These are phyloP conservation scores for Teunomyces aglyptinius DNA, from an alignment of 805 yeast species.

Conservation along the genomic window DNA sequence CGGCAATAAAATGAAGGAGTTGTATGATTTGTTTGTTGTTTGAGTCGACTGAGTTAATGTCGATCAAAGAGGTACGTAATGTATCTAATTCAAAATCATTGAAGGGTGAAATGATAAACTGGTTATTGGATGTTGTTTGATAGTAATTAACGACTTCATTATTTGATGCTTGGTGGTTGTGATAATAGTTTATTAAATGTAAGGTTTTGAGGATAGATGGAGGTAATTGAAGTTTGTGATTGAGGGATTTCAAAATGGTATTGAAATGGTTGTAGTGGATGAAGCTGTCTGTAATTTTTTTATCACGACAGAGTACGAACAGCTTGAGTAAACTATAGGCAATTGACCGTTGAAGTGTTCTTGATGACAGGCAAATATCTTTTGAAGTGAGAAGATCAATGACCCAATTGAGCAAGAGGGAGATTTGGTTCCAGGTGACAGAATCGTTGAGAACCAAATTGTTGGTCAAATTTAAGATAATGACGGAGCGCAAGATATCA, in stretches of 20 bases:
- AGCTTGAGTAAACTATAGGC: constrained; percentile 23
- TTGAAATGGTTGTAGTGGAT: constrained; percentile 16
- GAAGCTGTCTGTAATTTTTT: constrained; percentile 18
- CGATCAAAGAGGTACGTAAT: constrained; percentile 8
- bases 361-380: not conserved
- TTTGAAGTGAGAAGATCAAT: constrained; percentile 16
- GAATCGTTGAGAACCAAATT: constrained; percentile 25
- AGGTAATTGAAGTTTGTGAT: constrained; percentile 13
- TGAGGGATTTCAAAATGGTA: constrained; percentile 7
- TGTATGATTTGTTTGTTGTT: not conserved
- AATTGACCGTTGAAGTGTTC: constrained; percentile 8
- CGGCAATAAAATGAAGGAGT: constrained; percentile 1
- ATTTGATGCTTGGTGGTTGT: constrained; percentile 9
- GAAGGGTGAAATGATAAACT: constrained; percentile 14
- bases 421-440: constrained; percentile 24
- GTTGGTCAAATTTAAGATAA: constrained; percentile 29
- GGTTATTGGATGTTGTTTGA: constrained; percentile 10
- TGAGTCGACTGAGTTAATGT: not conserved
- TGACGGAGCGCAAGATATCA: constrained; percentile 27
- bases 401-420: constrained; percentile 25
- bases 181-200: constrained; percentile 22
- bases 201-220: constrained; percentile 16
- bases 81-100: constrained; percentile 18
- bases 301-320: constrained; percentile 22
- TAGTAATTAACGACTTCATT: constrained; percentile 9